Evolutionary conservation across 306 rosid genomes (phyloP), one percentile per base, ranked within the genome.

Genomic region (Vachellia pachyceras): DNA sequence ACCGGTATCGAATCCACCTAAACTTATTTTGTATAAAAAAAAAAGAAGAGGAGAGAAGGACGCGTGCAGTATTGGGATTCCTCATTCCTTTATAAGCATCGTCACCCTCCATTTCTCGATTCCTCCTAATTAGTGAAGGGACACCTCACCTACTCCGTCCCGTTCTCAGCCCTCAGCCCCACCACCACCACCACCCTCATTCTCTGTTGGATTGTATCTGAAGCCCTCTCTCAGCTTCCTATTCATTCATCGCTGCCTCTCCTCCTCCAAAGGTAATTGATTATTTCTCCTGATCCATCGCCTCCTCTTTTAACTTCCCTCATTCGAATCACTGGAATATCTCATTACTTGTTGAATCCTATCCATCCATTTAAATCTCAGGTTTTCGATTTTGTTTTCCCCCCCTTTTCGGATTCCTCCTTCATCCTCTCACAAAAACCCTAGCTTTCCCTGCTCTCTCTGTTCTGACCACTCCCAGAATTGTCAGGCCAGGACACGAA

Each of bases 71-170:
- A 46, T 37, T 58, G 65, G 82, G 87, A 88, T 85, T 80, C 82
- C 88, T 87, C n/a, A n/a, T n/a, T n/a, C n/a, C n/a, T n/a, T 82
- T 88, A 89, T 90, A 89, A 84, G 72, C 70, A n/a, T n/a, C n/a
- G 45, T 74, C 72, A 87, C 72, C 78, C 92, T 77, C 80, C 88
- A 57, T 82, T 72, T 76, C 84, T 81, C 75, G 84, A 83, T 44
- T 82, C 76, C 80, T 85, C 77, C 83, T 9, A 23, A 44, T 11
- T 5, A 44, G 3, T 39, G 71, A 73, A n/a, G 83, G 36, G 81
- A 76, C 88, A 22, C 88, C 76, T 73, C 82, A 87, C 82, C 87
- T 72, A 79, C 87, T 88, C 82, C 87, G 90, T 87, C 78, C 90
- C 92, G 89, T 88, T 90, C 52, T 15, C 23, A n/a, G 37, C 29